phyloP scores from a whole-genome alignment of 2,329 filamentous ascomycete species.

The Neoscytalidium dimidiatum region DNA sequence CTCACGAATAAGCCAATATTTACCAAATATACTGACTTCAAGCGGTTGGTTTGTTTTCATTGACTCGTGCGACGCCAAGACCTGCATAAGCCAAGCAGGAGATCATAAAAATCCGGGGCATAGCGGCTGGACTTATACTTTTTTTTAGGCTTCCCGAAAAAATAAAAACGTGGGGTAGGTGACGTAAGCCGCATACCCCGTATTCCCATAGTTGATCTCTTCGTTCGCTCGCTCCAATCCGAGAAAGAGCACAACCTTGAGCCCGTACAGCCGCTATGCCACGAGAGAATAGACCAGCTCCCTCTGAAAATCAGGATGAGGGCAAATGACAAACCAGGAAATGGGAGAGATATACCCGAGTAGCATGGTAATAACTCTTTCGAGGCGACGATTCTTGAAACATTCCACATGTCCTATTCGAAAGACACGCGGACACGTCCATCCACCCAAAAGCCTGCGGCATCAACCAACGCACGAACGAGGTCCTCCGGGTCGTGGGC shows the following conservation, averaged over 20 bases:
- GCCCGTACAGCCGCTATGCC: neutral
- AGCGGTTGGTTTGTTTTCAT: too few relatives aligned
- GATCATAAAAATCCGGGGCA: neutral
- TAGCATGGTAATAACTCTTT: neutral
- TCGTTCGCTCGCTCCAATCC: neutral
- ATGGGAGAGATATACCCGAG: neutral
- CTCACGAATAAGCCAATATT: too few relatives aligned
- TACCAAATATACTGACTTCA: too few relatives aligned
- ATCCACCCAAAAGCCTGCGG: too few relatives aligned
- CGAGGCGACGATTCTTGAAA: too few relatives aligned
- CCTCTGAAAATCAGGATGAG: neutral
- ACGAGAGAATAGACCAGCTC: neutral
- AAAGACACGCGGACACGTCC: too few relatives aligned
- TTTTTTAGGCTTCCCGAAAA: neutral
- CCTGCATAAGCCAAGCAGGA: neutral
- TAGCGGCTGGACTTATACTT: neutral
- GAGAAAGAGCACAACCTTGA: neutral
- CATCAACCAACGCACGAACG: constrained; percentile 35
- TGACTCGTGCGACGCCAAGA: neutral
- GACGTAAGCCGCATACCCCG: neutral
- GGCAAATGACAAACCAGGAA: neutral
- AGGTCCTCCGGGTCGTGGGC: constrained; percentile 32
- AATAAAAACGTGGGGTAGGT: neutral
- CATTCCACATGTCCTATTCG: too few relatives aligned
- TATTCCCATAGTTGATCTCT: neutral